Evolutionary conservation across 805 yeast species (phyloP), one percentile per base, ranked within the genome.

Genomic region (Jamesozyma hellenica): DNA sequence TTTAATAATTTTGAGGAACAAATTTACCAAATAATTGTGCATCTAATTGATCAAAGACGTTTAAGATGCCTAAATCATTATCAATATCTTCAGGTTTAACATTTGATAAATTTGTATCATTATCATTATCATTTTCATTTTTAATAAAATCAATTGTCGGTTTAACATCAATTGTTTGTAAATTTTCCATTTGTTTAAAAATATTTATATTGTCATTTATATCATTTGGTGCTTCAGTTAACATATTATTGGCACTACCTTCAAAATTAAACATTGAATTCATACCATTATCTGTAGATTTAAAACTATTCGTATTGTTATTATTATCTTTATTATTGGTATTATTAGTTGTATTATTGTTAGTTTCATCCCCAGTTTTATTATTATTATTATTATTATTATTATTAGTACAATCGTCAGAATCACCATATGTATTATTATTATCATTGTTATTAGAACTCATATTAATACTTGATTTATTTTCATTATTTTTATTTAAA

Each of bases 21-120:
- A 82, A 79, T 30, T 83, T 65, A 1, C 95, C 96, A 65, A 86
- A 86, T 15, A 86, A 70, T 53, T 84, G 88, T 53, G 84, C 75
- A 56, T 86, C 96, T 35, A 86, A 61, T 48, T 80, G 82, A 56
- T 86, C 95, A 68, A 86, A 81, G 32, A 83, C 79, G 4, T 94
- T 92, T 1, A 92, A 85, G 44, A 82, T 70, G 50, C 83, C 43
- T 9, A 29, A 1, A 30, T 39, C 30, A 12, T 36, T 32, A 19
- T 23, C 27, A 10, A 16, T 12, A 28, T 14, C 14, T 14, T 39
- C 38, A 7, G 27, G 1, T 29, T 28, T 35, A 10, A 29, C 9
- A 28, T 19, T 14, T 1, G 19, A 4, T n/a, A 13, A 11, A 5
- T 6, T 27, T 12, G 28, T 7, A 27, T 27, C 11, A n/a, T 11